These are phyloP conservation scores for Wickerhamiella nectarea DNA, from an alignment of 805 yeast species.

Conservation along the genomic window DNA sequence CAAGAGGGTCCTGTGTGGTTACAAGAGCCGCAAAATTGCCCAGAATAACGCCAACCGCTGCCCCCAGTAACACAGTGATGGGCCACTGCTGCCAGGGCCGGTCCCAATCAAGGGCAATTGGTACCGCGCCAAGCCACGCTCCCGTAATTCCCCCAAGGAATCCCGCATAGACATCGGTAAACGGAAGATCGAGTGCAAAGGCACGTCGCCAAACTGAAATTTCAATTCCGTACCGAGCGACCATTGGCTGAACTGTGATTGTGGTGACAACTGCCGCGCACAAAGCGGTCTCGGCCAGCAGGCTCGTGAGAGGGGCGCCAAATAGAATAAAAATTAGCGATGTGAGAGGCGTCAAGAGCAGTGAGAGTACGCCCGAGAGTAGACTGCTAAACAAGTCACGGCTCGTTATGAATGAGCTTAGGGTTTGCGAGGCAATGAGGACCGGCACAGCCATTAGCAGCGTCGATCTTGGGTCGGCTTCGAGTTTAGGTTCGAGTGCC, in stretches of 20 bases:
- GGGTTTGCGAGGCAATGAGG: background rate
- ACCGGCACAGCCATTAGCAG: background rate
- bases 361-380: conserved; percentile 22
- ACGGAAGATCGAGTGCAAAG: conserved; percentile 21
- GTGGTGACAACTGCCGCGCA: conserved; percentile 49
- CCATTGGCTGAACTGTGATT: conserved; percentile 50
- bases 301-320: conserved; percentile 66
- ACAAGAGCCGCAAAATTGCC: conserved; percentile 37
- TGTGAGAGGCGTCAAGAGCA: conserved; percentile 22
- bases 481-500: background rate
- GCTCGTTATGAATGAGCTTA: conserved; percentile 3
- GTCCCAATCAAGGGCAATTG: conserved; percentile 96
- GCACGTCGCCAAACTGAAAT: conserved; percentile 32
- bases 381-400: conserved; percentile 19
- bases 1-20: background rate
- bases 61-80: conserved; percentile 67
- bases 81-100: conserved; percentile 97
- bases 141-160: conserved; percentile 42
- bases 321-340: conserved; percentile 37
- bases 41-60: conserved; percentile 53
- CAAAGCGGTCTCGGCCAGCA: conserved; percentile 40
- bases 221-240: conserved; percentile 41
- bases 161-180: conserved; percentile 27
- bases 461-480: background rate
- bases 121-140: conserved; percentile 85